Base-by-base conservation (phyloP, 2,329 filamentous ascomycete genomes). In the Trichoderma sp. region DNA sequence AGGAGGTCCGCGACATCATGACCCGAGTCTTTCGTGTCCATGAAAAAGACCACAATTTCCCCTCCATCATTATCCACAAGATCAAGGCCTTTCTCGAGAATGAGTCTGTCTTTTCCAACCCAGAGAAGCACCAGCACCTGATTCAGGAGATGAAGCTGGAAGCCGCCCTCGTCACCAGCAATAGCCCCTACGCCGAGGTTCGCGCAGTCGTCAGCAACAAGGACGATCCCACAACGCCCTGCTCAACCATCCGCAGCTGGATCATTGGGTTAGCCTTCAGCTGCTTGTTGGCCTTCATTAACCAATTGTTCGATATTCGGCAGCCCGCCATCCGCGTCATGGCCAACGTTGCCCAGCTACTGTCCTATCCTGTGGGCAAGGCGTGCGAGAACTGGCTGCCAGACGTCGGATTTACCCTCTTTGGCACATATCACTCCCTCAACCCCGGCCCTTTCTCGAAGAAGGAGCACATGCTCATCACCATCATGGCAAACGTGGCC, bases 391-490 rank as follows among this genome's bases (percentile, higher is more conserved):
- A 77, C 59, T 76, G 80, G 70, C 76, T 89, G 50, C 86, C 86
- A 0, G 83, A 86, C 70, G 77, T 73, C 54, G 82, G 82, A 37
- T 80, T 88, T 71, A 84, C 77, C 1, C 71, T 84, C 17, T 78
- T 80, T 50, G 83, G 83, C 10, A 72, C 79, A 25, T 78, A 80
- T 22, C 82, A 84, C 72, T 82, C 80, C 5, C 78, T 87, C 15
- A 87, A 87, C 72, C 85, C 86, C 0, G 85, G 85, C 0, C 83
- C 82, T 2, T 88, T 88, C 73, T 84, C 83, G 64, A 83, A 83
- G 72, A 89, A 89, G 76, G 86, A 89, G 74, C 86, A 89, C 73
- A 86, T 86, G 80, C 79, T 89, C 48, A 85, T 88, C 70, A 84
- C 84, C 68, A 85, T 87, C 74, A 87, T 87, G 84, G 86, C 89